phyloP scores from a whole-genome alignment of 305 asterid species.

The Fraxinus latifolia region DNA sequence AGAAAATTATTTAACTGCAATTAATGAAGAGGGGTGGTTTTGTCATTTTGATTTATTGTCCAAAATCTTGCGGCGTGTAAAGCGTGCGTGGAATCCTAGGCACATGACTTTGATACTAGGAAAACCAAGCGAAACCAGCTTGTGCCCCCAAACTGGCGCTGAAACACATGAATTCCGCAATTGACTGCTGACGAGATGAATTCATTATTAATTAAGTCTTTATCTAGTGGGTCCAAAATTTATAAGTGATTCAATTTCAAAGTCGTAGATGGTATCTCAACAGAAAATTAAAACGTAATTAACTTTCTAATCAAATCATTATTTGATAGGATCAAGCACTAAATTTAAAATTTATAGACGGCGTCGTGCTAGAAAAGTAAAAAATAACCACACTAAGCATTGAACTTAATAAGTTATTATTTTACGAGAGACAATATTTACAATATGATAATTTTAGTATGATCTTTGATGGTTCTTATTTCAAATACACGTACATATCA shows the following conservation, averaged over 20 bases:
- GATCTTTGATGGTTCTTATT: neutral
- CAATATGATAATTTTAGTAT: neutral
- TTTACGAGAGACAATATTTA: neutral
- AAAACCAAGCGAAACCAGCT: neutral
- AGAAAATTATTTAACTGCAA: too few relatives aligned
- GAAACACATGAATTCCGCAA: neutral
- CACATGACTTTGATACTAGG: neutral
- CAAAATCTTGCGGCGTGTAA: neutral
- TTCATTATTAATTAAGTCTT: neutral
- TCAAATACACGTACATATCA: neutral
- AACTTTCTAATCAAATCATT: neutral
- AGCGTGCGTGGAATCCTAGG: neutral
- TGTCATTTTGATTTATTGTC: neutral
- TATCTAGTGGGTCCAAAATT: neutral
- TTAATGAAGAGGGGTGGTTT: neutral
- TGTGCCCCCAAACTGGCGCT: neutral
- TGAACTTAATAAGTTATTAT: neutral
- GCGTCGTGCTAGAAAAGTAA: neutral
- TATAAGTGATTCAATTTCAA: neutral
- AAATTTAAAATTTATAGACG: neutral
- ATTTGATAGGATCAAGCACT: neutral
- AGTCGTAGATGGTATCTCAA: neutral
- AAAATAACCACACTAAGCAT: neutral
- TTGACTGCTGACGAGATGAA: neutral
- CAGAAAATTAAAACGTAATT: too few relatives aligned